phyloP scores from a whole-genome alignment of 2,329 filamentous ascomycete genomes.

The Colletotrichum musae region DNA sequence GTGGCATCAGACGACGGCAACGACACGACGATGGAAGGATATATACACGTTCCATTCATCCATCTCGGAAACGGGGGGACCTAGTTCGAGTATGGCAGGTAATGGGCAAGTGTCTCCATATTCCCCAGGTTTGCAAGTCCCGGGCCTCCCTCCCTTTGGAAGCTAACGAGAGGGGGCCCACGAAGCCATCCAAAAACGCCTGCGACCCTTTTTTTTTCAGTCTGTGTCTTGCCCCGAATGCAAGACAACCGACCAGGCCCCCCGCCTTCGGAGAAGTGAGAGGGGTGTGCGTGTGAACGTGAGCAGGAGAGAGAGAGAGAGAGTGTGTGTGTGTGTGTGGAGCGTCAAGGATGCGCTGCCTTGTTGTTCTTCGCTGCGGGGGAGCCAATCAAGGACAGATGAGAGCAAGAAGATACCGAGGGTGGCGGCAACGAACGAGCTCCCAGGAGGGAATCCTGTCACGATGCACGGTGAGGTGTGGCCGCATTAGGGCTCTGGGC shows the following conservation, averaged over 20 bases:
- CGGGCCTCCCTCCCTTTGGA: conserved; percentile 12
- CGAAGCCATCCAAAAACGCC: conserved; percentile 28
- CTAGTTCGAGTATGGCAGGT: neutral
- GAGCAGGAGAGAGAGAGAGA: too few relatives aligned
- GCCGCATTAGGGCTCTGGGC: conserved; percentile 3
- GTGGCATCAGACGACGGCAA: conserved; percentile 27
- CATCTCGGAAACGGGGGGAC: too few relatives aligned
- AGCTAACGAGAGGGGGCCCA: conserved; percentile 15
- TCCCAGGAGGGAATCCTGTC: conserved; percentile 11
- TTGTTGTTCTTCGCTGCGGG: conserved; percentile 25
- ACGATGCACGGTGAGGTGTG: conserved; percentile 23
- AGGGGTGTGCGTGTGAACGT: neutral
- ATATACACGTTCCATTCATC: conserved; percentile 8
- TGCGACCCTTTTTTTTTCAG: conserved; percentile 17
- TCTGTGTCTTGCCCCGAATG: conserved; percentile 17
- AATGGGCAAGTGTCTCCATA: neutral
- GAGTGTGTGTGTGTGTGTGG: neutral
- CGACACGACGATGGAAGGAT: conserved; percentile 19
- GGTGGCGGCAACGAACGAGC: conserved; percentile 27
- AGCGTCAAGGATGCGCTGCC: conserved; percentile 25
- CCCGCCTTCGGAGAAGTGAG: conserved; percentile 13
- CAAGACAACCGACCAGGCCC: conserved; percentile 23
- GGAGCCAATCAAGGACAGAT: conserved; percentile 36
- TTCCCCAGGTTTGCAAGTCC: conserved; percentile 10
- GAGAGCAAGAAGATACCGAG: conserved; percentile 35